These are phyloP conservation scores for Populus tomentosa DNA, from an alignment of 441 rosid genomes.

Conservation along the genomic window DNA sequence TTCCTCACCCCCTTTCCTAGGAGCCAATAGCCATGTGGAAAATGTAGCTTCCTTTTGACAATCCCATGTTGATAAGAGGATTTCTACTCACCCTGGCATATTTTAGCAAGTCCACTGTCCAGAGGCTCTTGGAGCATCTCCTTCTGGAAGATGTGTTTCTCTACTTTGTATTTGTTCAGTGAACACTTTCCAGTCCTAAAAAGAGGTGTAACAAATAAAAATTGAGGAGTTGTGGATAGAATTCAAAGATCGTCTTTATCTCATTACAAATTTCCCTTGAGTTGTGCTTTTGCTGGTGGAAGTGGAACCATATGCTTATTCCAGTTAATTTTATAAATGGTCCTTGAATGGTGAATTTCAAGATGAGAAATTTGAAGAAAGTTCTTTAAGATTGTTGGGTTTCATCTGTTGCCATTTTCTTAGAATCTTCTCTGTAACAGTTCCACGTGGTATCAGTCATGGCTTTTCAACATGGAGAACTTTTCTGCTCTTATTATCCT, in stretches of 20 bases:
- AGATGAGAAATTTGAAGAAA: not conserved
- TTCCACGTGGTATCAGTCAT: not conserved
- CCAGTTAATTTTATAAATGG: not conserved
- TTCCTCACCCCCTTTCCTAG: not conserved
- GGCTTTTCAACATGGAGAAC: not conserved
- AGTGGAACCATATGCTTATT: not conserved
- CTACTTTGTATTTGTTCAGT: not conserved
- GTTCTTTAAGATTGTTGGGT: not conserved
- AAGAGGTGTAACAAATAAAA: not conserved
- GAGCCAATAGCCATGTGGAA: not conserved
- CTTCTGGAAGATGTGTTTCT: not conserved
- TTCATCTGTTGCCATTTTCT: not conserved
- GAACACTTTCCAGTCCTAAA: not conserved
- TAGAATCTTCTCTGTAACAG: not conserved
- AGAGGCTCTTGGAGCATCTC: not conserved
- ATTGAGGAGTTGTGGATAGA: not conserved
- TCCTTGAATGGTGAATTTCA: not conserved
- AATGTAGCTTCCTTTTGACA: not conserved
- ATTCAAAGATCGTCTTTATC: not conserved
- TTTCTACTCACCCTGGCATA: not conserved
- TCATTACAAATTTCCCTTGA: not conserved
- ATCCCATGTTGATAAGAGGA: not conserved
- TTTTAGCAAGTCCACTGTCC: not conserved
- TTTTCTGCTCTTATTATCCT: not conserved
- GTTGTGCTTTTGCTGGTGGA: constrained; percentile 14